Base-by-base conservation (phyloP, 768 basidiomycete genomes). In the Tulasnella sp. region DNA sequence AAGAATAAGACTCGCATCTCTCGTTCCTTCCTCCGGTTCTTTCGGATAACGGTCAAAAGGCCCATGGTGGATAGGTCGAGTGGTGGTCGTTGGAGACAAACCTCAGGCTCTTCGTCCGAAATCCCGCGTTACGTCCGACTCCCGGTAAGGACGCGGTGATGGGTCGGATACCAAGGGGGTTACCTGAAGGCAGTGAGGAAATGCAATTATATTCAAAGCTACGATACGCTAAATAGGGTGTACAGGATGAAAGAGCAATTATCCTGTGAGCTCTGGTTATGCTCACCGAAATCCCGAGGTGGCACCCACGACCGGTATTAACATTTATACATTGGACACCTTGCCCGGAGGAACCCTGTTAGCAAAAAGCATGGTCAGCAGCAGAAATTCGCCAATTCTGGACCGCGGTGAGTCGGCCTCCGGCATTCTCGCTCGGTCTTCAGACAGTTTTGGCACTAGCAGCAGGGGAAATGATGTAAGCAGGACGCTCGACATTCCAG, bases 1-100 rank as follows among this genome's bases (percentile, higher is more conserved):
- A 97, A 91, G 87, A 99, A 99, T 74, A 99, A 89, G 78, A 99
- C 90, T 44, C 97, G 91, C 94, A 99, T 98, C 85, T 98, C 97
- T 86, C 92, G 93, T 86, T 98, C 97, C 85, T 98, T 99, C 85
- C 92, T 92, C 60, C 96, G 89, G 84, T 96, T 97, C 88, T 99
- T 99, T 79, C 98, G 89, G 82, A 99, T 99, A 85, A 99, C 96
- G 8, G 98, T 98, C 81, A 99, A 91, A 60, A 99, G 90, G 0
- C 97, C 98, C 96, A 97, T 96, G 24, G 83, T 76, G 54, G 5
- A 31, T 69, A 37, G 3, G 28, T 37, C 1, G 64, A 7, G 31
- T 69, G 28, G 64, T 37, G 34, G 31, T 69, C 14, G 34, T 2
- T 37, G 31, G 64, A 69, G 64, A 20, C 12, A 20, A 46, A 46